Evolutionary conservation across 1,284 basidiomycete species (phyloP), one percentile per base, ranked within the genome.

Genomic region (Moesziomyces antarcticus): DNA sequence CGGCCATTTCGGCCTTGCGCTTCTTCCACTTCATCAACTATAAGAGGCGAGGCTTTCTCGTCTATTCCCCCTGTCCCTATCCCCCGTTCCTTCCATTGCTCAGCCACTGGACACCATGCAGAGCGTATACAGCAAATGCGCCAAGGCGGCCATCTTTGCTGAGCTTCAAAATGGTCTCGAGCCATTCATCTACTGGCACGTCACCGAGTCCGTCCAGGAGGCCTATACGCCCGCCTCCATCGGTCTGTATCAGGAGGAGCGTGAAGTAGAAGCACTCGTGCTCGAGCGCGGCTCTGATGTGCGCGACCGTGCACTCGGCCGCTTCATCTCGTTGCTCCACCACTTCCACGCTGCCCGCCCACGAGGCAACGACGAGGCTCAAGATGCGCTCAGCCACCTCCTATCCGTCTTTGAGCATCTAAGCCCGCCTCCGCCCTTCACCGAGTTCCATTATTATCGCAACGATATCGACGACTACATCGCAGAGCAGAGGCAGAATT

Each of bases 141-240:
- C 59, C 52, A 53, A 59, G 27, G 9, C 50, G 6, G 63, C 63
- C 44, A 55, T 51, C 43, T 59, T 52, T 11, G 21, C 21, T 10
- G 61, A 64, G 47, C 71, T 73, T 3, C 43, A 67, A 2, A 25
- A 50, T 8, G 62, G 56, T n/a, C 66, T 69, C 11, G 48, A 73
- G 56, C 66, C 58, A 14, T 73, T 65, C 25, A 62, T 66, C 41
- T 62, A 55, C 47, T 69, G 57, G 66, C 66, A 73, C 24, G 62
- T 73, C 37, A 55, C 57, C 58, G 57, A 65, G 16, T 69, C 66
- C n/a, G 50, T 73, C 25, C 51, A 52, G 20, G 66, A 69, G 18
- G 57, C 62, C 16, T 73, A 59, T 37, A 25, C 11, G 13, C 66
- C 71, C 7, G 47, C 56, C 7, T 49, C 51, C 2, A 66, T 73